A percentile compares a stretch with the other conserved stretches of the same genome.
Evolutionary conservation across 2,329 filamentous ascomycete genomes (phyloP).

Genomic region (Ciborinia camelliae): DNA sequence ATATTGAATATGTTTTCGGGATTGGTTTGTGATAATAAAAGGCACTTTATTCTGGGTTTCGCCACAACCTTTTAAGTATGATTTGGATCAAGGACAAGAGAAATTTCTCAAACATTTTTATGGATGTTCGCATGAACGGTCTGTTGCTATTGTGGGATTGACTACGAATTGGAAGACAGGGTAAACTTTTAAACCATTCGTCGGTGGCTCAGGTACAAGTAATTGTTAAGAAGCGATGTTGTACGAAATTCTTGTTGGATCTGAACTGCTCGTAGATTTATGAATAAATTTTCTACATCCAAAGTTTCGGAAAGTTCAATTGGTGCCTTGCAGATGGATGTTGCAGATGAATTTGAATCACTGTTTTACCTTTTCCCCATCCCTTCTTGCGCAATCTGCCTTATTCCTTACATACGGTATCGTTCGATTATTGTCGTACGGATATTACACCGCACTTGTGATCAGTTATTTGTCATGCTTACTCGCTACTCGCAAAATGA

Average conservation of each 20-base stretch:
- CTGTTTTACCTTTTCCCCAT: neutral
- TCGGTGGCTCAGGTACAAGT: neutral
- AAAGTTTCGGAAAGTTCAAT: neutral
- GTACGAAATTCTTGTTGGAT: neutral
- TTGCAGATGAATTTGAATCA: slow-evolving; percentile 5
- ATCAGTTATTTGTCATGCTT: neutral
- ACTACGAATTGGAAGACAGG: neutral
- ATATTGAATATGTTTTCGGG: slow-evolving; percentile 39
- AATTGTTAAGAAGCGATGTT: neutral
- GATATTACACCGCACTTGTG: neutral
- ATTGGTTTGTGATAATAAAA: slow-evolving; percentile 35
- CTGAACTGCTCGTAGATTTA: neutral
- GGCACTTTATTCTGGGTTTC: slow-evolving; percentile 36
- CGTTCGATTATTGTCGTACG: slow-evolving; percentile 1
- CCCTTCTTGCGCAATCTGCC: neutral
- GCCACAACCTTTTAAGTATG: slow-evolving; percentile 36
- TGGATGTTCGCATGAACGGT: neutral
- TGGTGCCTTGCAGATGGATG: slow-evolving; percentile 11
- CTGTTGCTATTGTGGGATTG: neutral
- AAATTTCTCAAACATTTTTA: slow-evolving; percentile 34
- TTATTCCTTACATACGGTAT: slow-evolving; percentile 7
- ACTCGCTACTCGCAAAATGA: neutral
- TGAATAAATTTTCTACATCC: neutral
- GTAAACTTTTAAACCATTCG: neutral
- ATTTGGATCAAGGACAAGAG: slow-evolving; percentile 37